Base-by-base conservation (phyloP, 371 early-diverging fungal genomes). In the Pancytospora epiphaga region DNA sequence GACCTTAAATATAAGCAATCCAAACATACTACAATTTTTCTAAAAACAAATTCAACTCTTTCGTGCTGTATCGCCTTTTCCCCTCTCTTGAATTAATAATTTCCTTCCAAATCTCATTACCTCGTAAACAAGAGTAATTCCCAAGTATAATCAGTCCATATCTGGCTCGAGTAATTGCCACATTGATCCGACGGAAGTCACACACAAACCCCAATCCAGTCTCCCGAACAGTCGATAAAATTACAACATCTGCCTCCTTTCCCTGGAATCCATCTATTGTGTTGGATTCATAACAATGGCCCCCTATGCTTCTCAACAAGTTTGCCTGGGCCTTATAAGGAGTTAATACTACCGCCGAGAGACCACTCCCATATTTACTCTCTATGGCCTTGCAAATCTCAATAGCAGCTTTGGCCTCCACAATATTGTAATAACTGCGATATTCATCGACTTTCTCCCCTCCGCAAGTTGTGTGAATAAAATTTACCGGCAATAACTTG, bases 81-180 rank as follows among this genome's bases (percentile, higher is more conserved):
- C 19, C 9, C 19, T 6, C 18, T 27, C 6, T 54, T 6, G 9
- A 54, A 18, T 54, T 27, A 9, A 54, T 54, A 9, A 54, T 54
- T 6, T 19, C 54, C 6, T 27, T 34, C 54, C 54, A 54, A 9
- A 34, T 27, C 9, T 6, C 6, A 54, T 27, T 54, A 9, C 18
- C 9, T 15, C 12, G 18, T 9, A 54, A 19, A 54, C 54, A 54
- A 9, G 40, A 25, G 49, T 19, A 39, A 37, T 70, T 58, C 27
- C 95, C 95, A 70, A 94, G 81, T 2, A 95, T 77, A 38, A 94
- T 85, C n/a, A 98, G 76, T 72, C 93, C 92, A 37, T 74, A 75
- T 71, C 87, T 88, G 0, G 95, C 92, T 43, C 97, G 83, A 1
- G 95, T 96, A 39, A 98, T 81, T 0, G 94, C 95, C 4, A 96